These are phyloP conservation scores for Thecaphora frezii DNA, from an alignment of 1,284 basidiomycete species.

Conservation along the genomic window DNA sequence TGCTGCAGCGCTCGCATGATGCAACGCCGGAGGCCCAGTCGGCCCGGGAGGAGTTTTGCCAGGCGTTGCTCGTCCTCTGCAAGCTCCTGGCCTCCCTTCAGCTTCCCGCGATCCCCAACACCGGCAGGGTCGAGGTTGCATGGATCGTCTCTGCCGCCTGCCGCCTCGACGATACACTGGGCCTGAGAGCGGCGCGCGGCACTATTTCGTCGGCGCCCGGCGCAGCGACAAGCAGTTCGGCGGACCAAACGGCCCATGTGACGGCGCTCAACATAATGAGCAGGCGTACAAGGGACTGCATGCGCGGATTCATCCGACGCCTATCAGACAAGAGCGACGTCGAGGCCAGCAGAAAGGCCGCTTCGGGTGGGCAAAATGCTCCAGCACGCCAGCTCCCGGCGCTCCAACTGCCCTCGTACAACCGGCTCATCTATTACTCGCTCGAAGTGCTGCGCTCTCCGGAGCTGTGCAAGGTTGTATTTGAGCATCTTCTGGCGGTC, in stretches of 20 bases:
- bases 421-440: conserved; percentile 33
- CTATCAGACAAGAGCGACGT: conserved; percentile 14
- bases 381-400: conserved; percentile 7
- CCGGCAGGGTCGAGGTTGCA: conserved; percentile 16
- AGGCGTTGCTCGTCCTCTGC: conserved; percentile 18
- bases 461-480: conserved; percentile 24
- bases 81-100: conserved; percentile 12
- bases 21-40: too few relatives aligned
- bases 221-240: background rate
- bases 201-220: background rate
- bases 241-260: background rate
- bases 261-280: background rate
- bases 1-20: background rate
- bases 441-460: conserved; percentile 16
- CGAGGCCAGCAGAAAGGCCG: conserved; percentile 6
- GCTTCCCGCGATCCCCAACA: conserved; percentile 13
- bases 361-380: conserved; percentile 9
- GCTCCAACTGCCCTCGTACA: conserved; percentile 19
- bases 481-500: conserved; percentile 25
- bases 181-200: background rate
- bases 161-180: conserved; percentile 12
- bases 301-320: conserved; percentile 22
- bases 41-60: conserved; percentile 14
- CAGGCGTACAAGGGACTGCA: conserved; percentile 13
- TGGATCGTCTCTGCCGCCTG: conserved; percentile 33